Conservation (phyloP, 495 filamentous ascomycete species). For the Friedmanniomyces simplex region DNA sequence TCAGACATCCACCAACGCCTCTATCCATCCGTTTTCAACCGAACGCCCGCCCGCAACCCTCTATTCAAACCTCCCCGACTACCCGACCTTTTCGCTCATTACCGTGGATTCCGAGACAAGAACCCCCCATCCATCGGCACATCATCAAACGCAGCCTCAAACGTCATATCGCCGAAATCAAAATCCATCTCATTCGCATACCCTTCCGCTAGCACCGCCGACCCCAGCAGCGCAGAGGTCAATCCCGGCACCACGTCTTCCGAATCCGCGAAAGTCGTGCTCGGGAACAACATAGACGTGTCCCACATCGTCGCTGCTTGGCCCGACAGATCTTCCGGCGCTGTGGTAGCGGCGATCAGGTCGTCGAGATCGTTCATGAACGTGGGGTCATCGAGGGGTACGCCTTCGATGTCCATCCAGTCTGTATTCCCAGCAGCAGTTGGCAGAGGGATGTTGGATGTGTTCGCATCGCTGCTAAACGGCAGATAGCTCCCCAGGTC, state of each 20-base stretch:
- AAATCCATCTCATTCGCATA: not conserved
- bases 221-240: not conserved
- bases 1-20: too few relatives aligned
- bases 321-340: not conserved
- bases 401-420: not conserved
- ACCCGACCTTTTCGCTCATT: not conserved
- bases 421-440: not conserved
- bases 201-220: not conserved
- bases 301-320: not conserved
- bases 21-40: not conserved
- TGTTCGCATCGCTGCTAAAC: constrained; percentile 2
- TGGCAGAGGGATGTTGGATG: constrained; percentile 5
- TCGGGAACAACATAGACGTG: not conserved
- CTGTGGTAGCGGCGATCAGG: constrained; percentile 2
- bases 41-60: too few relatives aligned
- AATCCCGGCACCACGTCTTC: not conserved
- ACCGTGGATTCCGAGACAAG: not conserved
- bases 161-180: constrained; percentile 9
- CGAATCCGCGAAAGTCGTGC: not conserved
- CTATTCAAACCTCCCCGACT: too few relatives aligned
- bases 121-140: not conserved
- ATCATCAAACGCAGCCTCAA: not conserved
- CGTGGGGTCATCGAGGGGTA: not conserved
- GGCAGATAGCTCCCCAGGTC: constrained; percentile 2
- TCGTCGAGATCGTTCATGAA: constrained; percentile 6